Conservation (phyloP, 352 stramenopile species). For the Globisporangium cylindrosporum region DNA sequence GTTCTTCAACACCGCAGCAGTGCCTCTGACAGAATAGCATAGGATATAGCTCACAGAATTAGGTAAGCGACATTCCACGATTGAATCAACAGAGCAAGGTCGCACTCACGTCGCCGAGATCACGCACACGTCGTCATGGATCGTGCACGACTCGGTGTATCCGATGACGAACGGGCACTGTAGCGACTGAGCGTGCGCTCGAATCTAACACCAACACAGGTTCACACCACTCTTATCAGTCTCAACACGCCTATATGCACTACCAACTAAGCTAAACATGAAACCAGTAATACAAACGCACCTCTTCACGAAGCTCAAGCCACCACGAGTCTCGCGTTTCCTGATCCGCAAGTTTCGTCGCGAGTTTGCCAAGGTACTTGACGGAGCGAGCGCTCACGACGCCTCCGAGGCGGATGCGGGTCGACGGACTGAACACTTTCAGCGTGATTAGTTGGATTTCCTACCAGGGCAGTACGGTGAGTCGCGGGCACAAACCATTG, state of each 20-base stretch:
- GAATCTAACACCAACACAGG: conserved; percentile 55
- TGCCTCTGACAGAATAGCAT: conserved; percentile 37
- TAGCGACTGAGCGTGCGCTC: conserved; percentile 94
- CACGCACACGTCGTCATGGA: conserved; percentile 97
- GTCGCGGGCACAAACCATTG: background rate
- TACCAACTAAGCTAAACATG: background rate
- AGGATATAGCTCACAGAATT: background rate
- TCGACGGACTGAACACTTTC: conserved; percentile 87
- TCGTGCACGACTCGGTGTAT: conserved; percentile 95
- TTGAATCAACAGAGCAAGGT: background rate
- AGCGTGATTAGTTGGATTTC: conserved; percentile 95
- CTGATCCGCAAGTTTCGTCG: conserved; percentile 95
- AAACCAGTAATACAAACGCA: conserved; percentile 15
- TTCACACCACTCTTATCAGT: background rate
- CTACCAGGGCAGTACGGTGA: conserved; percentile 25
- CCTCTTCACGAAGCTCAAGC: conserved; percentile 95
- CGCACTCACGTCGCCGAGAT: conserved; percentile 91
- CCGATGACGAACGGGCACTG: conserved; percentile 96
- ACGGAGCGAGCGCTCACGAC: conserved; percentile 87
- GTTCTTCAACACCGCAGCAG: conserved; percentile 78
- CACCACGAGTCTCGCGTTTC: conserved; percentile 98
- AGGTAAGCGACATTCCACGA: background rate
- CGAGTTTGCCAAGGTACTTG: conserved; percentile 90
- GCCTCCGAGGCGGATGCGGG: conserved; percentile 70
- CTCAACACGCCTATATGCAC: background rate